Percentiles rank a stretch among this genome's conserved stretches.
Evolutionary conservation across 78 protist genomes (phyloP).

Genomic region (slime mould (Dictyostelium discoideum)): DNA sequence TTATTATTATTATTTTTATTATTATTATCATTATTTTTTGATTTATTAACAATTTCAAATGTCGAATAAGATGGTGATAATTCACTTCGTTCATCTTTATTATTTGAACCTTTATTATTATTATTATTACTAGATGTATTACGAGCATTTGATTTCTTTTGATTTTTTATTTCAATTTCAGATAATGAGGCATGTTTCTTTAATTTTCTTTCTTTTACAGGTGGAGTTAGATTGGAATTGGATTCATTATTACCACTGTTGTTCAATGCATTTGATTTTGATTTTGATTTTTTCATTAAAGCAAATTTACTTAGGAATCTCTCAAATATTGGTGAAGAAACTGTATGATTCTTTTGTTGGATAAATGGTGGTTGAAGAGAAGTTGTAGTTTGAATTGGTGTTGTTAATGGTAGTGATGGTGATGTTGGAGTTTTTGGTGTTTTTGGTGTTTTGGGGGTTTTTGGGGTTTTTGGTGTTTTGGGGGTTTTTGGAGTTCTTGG

Average conservation of each 20-base stretch:
- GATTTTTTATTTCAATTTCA: conserved; percentile 10
- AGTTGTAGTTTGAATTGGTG: background rate
- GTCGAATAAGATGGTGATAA: background rate
- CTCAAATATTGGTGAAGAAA: conserved; percentile 8
- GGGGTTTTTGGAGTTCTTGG: background rate
- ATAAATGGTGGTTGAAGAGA: background rate
- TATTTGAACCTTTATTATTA: background rate
- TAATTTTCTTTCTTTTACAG: background rate
- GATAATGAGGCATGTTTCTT: conserved; percentile 6
- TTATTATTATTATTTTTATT: too few species aligned
- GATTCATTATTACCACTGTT: background rate
- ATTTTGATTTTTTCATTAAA: background rate
- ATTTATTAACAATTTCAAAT: background rate
- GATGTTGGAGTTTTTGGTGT: background rate
- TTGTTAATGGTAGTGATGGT: background rate
- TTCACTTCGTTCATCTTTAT: background rate
- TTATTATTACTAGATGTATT: background rate
- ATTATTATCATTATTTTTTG: too few species aligned
- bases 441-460: background rate
- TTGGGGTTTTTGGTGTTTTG: background rate
- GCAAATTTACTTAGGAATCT: background rate
- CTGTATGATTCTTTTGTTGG: background rate
- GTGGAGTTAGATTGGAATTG: background rate
- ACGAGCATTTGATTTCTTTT: background rate
- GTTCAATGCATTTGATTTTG: background rate